Evolutionary conservation across 1,139 yeast genomes (phyloP).

Genomic region (Kazachstania sp.): DNA sequence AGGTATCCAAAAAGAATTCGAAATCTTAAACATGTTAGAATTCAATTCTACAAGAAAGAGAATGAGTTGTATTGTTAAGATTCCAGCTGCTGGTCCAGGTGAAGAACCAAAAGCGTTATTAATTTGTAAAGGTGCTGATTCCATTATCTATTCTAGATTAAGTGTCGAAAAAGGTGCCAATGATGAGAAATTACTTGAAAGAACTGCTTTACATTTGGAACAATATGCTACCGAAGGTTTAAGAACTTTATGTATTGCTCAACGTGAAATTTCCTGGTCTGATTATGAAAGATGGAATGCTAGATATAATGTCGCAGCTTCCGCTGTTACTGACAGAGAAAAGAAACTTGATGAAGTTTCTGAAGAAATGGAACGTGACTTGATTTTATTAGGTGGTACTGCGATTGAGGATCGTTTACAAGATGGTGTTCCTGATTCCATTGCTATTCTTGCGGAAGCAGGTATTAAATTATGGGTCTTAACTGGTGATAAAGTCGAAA

Average conservation of each 20-base stretch:
- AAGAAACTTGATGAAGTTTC: slow-evolving; percentile 69
- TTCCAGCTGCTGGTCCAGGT: slow-evolving; percentile 41
- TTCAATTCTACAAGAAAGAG: slow-evolving; percentile 91
- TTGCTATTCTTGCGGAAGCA: slow-evolving; percentile 73
- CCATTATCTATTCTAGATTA: slow-evolving; percentile 73
- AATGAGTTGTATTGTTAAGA: slow-evolving; percentile 84
- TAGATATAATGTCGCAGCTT: slow-evolving; percentile 66
- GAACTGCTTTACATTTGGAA: slow-evolving; percentile 79
- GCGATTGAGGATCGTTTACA: slow-evolving; percentile 96
- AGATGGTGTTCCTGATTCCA: slow-evolving; percentile 93
- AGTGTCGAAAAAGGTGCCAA: slow-evolving; percentile 31
- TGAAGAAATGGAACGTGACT: slow-evolving; percentile 67
- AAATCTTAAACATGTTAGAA: slow-evolving; percentile 67
- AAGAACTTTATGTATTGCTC: slow-evolving; percentile 88
- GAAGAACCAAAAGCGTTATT: slow-evolving; percentile 44
- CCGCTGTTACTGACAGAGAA: slow-evolving; percentile 70
- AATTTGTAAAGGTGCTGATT: slow-evolving; percentile 91
- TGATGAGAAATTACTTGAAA: slow-evolving; percentile 38
- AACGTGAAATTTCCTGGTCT: slow-evolving; percentile 55
- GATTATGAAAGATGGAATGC: slow-evolving; percentile 61
- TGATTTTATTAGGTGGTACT: slow-evolving; percentile 82
- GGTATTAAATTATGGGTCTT: slow-evolving; percentile 96
- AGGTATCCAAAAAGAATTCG: slow-evolving; percentile 64
- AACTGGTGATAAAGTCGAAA: slow-evolving; percentile 96
- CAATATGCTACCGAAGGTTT: slow-evolving; percentile 95